These are phyloP conservation scores for Dioszegia crocea DNA, from an alignment of 768 basidiomycete genomes.

Conservation along the genomic window DNA sequence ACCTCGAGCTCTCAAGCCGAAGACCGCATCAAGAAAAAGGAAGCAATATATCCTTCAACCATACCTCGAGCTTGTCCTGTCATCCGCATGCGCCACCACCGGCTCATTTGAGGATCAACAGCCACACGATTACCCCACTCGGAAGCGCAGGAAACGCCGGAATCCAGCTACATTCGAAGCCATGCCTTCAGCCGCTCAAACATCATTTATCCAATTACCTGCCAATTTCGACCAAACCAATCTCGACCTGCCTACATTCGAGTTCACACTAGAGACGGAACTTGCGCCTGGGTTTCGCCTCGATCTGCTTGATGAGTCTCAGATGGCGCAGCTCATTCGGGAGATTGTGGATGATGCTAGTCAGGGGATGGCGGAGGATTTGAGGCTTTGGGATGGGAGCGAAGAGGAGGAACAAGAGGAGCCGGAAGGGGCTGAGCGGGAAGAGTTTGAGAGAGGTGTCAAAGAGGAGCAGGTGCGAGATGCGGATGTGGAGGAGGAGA, in stretches of 20 bases:
- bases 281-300: neutral
- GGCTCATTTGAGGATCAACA: too few species aligned
- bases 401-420: neutral
- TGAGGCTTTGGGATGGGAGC: neutral
- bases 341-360: slow-evolving; percentile 2
- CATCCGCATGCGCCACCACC: neutral
- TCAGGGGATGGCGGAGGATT: neutral
- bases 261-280: neutral
- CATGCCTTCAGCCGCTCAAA: too few species aligned
- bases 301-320: neutral
- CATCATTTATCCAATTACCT: neutral
- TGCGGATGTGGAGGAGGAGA: too few species aligned
- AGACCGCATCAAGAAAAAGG: neutral
- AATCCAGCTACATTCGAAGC: too few species aligned
- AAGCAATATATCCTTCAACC: slow-evolving; percentile 1
- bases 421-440: neutral
- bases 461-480: too few species aligned
- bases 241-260: neutral
- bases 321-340: neutral
- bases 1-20: neutral
- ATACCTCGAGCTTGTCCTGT: slow-evolving; percentile 1
- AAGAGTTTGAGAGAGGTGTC: neutral
- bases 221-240: neutral
- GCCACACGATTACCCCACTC: too few species aligned
- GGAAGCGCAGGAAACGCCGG: too few species aligned